Evolutionary conservation across 176 grass and related monocot genomes (phyloP).

Genomic region (Zoysia pacifica): DNA sequence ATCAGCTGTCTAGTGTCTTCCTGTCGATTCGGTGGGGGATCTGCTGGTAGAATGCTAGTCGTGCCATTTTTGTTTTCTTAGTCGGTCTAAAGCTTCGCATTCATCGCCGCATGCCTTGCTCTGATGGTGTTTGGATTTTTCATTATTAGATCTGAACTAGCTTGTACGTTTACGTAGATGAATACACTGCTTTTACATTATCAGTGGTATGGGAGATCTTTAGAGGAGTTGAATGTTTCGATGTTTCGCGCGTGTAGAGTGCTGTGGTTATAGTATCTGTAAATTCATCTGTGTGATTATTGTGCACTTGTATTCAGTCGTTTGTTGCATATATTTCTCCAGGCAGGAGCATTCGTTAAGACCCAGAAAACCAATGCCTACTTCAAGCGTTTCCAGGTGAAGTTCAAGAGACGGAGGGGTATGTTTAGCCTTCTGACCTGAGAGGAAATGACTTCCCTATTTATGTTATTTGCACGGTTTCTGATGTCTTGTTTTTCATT

Average conservation of each 20-base stretch:
- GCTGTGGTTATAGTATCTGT: neutral
- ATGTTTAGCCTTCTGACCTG: neutral
- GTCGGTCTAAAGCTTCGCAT: neutral
- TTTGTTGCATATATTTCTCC: neutral
- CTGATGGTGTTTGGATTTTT: neutral
- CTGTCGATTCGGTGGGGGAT: neutral
- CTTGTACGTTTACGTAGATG: neutral
- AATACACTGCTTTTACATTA: neutral
- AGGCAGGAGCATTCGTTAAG: constrained; percentile 60
- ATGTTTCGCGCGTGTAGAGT: neutral
- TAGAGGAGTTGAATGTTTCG: neutral
- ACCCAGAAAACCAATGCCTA: constrained; percentile 62
- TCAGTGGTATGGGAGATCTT: neutral
- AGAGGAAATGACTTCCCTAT: neutral
- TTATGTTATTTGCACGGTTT: neutral
- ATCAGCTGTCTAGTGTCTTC: too few relatives aligned
- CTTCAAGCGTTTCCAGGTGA: constrained; percentile 76
- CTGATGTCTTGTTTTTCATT: neutral
- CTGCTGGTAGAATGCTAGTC: neutral
- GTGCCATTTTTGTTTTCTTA: neutral
- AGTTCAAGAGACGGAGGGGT: constrained; percentile 88
- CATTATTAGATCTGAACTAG: neutral
- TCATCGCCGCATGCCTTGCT: too few relatives aligned
- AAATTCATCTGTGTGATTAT: neutral
- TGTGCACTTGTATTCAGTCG: neutral